phyloP scores from a whole-genome alignment of 441 rosid genomes.

The Rhodomyrtus psidioides region DNA sequence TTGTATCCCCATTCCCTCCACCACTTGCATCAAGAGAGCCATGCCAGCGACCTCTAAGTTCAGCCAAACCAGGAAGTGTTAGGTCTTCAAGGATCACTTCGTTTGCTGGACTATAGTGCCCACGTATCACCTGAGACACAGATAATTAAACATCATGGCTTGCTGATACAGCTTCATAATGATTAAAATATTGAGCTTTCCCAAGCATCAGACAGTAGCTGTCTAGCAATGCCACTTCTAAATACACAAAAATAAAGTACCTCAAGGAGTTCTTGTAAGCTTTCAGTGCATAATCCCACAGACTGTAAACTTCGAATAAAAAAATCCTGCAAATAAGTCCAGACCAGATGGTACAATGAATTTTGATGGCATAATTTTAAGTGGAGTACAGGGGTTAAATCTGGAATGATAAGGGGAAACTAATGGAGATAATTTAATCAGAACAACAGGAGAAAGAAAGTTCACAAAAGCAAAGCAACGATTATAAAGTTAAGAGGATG shows the following conservation, averaged over 20 bases:
- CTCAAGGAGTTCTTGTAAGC: constrained; percentile 83
- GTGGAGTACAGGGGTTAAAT: neutral
- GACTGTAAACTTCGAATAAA: constrained; percentile 91
- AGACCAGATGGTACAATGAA: neutral
- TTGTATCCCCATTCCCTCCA: constrained; percentile 99
- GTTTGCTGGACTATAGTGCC: constrained; percentile 53
- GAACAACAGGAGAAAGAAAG: neutral
- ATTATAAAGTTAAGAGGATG: neutral
- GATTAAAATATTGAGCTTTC: neutral
- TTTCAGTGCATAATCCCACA: constrained; percentile 69
- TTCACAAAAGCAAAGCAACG: neutral
- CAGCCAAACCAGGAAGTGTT: constrained; percentile 93
- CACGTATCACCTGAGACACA: constrained; percentile 56
- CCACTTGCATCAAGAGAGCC: constrained; percentile 99
- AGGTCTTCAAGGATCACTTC: constrained; percentile 77
- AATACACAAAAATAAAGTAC: constrained; percentile 23
- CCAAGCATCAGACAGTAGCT: neutral
- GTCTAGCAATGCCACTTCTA: neutral
- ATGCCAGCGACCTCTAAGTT: constrained; percentile 90
- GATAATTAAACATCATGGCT: neutral
- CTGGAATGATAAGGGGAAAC: neutral
- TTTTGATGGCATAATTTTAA: neutral
- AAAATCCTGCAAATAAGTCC: constrained; percentile 59
- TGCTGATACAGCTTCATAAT: constrained; percentile 10
- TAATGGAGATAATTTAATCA: neutral